Conservation (phyloP, 2,329 filamentous ascomycete species). For the Aureobasidium pullulans region DNA sequence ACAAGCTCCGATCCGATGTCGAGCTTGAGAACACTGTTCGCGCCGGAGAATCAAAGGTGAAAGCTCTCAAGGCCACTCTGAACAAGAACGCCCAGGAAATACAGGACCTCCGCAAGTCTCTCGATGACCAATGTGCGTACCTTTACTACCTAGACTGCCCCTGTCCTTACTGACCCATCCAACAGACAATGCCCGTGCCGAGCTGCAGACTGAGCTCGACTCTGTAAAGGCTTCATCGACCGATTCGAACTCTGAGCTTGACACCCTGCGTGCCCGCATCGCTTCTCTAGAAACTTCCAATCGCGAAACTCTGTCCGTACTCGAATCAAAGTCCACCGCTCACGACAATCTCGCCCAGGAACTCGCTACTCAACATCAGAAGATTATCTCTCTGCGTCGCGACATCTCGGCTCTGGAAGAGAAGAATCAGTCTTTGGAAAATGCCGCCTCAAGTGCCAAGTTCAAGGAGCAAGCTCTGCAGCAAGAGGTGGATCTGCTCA, state of each 20-base stretch:
- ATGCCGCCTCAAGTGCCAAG: conserved; percentile 70
- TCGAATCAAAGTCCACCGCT: conserved; percentile 81
- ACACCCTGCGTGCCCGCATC: conserved; percentile 74
- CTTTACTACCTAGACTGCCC: background rate
- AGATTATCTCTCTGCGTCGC: conserved; percentile 73
- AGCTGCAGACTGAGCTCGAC: conserved; percentile 75
- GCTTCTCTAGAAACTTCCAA: conserved; percentile 84
- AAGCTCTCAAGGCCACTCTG: conserved; percentile 70
- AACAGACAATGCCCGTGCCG: conserved; percentile 65
- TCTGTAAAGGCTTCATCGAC: conserved; percentile 66
- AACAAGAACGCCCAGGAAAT: conserved; percentile 80
- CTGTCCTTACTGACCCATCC: conserved; percentile 12
- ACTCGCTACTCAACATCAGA: conserved; percentile 80
- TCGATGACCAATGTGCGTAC: conserved; percentile 68
- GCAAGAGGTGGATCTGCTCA: conserved; percentile 82
- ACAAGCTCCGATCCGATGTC: conserved; percentile 84
- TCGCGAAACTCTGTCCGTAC: conserved; percentile 77
- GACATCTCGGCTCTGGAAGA: conserved; percentile 79
- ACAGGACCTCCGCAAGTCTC: conserved; percentile 70
- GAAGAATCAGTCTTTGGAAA: conserved; percentile 72
- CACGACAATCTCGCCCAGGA: conserved; percentile 83
- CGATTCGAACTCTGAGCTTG: conserved; percentile 64
- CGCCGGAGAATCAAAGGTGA: conserved; percentile 72
- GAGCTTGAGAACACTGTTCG: conserved; percentile 88
- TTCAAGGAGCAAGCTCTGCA: conserved; percentile 86